A percentile compares a stretch with the other conserved stretches of the same genome.
phyloP scores from a whole-genome alignment of 2,329 filamentous ascomycete genomes.

The Fusarium palustre region DNA sequence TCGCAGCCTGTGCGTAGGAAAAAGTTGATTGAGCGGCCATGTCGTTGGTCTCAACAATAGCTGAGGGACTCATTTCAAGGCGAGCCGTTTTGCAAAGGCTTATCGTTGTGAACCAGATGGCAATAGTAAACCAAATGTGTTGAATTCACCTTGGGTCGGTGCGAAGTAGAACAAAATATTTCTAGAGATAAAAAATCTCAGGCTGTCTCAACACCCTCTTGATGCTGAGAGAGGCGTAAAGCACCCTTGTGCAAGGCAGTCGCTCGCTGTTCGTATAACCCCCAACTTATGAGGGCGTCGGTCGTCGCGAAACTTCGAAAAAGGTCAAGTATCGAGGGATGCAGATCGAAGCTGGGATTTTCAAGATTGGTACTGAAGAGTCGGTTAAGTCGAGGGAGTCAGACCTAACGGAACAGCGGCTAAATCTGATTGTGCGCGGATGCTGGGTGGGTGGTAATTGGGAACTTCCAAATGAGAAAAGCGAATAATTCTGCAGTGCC shows the following conservation, averaged over 20 bases:
- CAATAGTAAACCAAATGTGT: constrained; percentile 32
- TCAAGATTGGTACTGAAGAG: constrained; percentile 5
- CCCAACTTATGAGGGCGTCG: constrained; percentile 41
- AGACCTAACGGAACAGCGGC: constrained; percentile 3
- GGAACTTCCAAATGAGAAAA: constrained; percentile 9
- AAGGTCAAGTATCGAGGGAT: constrained; percentile 28
- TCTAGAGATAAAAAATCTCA: constrained; percentile 35
- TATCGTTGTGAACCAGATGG: constrained; percentile 31
- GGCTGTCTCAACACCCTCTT: constrained; percentile 45
- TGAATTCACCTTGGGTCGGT: constrained; percentile 39
- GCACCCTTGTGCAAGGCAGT: constrained; percentile 43
- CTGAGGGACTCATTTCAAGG: constrained; percentile 48
- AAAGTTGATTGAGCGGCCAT: constrained; percentile 74
- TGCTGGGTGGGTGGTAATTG: constrained; percentile 12
- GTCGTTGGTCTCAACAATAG: constrained; percentile 47
- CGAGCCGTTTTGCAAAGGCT: constrained; percentile 35
- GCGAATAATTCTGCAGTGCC: constrained; percentile 27
- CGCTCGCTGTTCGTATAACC: constrained; percentile 36
- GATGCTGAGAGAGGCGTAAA: constrained; percentile 41
- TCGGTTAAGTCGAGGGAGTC: constrained; percentile 39
- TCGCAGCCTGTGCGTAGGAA: constrained; percentile 96
- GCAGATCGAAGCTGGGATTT: constrained; percentile 19
- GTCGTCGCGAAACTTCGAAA: constrained; percentile 18
- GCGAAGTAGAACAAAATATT: constrained; percentile 28
- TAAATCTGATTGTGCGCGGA: constrained; percentile 24